Conservation (phyloP, 305 asterid genomes). For the Fraxinus latifolia region DNA sequence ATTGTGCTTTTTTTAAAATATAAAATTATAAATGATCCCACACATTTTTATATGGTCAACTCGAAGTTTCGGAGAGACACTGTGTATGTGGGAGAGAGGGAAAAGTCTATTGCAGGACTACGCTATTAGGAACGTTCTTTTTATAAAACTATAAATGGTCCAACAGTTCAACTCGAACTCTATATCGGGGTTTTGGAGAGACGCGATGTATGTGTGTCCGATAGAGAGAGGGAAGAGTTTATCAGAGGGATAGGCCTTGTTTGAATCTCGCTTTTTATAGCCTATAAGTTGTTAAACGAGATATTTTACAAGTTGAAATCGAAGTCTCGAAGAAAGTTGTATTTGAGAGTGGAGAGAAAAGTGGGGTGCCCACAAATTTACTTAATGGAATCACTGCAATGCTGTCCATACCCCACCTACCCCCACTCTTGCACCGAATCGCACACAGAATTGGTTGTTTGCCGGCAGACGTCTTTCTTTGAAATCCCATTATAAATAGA, state of each 20-base stretch:
- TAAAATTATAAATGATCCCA: too few species aligned
- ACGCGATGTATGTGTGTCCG: not conserved
- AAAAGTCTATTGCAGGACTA: too few species aligned
- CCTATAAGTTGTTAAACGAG: too few species aligned
- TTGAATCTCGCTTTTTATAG: not conserved
- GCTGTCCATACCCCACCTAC: not conserved
- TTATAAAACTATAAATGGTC: too few species aligned
- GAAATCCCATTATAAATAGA: constrained; percentile 15
- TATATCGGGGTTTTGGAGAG: not conserved
- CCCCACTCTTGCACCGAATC: not conserved
- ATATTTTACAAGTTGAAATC: too few species aligned
- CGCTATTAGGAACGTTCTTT: too few species aligned
- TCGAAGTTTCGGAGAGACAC: too few species aligned
- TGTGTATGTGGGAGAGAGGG: not conserved
- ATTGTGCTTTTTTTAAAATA: too few species aligned
- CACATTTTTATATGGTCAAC: too few species aligned
- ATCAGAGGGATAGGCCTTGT: not conserved
- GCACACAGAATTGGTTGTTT: not conserved
- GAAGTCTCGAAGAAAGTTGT: not conserved
- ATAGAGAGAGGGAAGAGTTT: not conserved
- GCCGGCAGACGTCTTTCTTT: constrained; percentile 39
- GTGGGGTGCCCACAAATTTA: not conserved
- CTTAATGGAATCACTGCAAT: not conserved
- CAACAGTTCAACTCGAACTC: too few species aligned
- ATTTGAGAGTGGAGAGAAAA: not conserved